Base-by-base conservation (phyloP, 2,329 filamentous ascomycete genomes). In the Lachnellula occidentalis region DNA sequence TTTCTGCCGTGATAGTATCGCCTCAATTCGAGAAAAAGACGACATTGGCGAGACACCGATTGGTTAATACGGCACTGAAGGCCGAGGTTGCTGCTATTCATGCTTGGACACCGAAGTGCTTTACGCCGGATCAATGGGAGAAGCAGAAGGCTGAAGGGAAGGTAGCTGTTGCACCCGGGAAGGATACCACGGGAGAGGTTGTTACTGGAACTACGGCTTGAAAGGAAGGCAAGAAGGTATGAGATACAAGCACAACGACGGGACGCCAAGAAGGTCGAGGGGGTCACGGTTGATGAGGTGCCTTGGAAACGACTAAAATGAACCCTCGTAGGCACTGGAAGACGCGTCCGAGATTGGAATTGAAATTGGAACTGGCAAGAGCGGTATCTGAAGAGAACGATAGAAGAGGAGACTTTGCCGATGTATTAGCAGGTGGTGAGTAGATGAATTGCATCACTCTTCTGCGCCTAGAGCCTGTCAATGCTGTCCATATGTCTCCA, bases 101-200 rank as follows among this genome's bases (percentile, higher is more conserved):
- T 73, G 86, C 86, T 21, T 90, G 86, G 86, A 88, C 86, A 14
- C 83, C 86, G 12, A 88, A 87, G 69, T 89, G 86, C 66, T 83
- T 83, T 70, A 89, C 86, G 19, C 85, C 85, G 0, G 85, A 86
- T 66, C 83, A 90, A 69, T 90, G 86, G 85, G 80, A 86, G 73
- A 82, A 80, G 71, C 76, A 82, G 72, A 78, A 80, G 60, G 68
- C 72, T 24, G 61, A 65, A 39, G 64, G 60, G 15, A 61, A 55
- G 19, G 45, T 53, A 42, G 59, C 48, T 9, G 63, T 64, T 50
- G 65, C 65, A 7, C 64, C 66, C 11, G 67, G 66, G 15, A 68
- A 66, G 50, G 61, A 62, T 48, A 69, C 64, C 6, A 67, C 57
- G n/a, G 65, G 63, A 3, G 66, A 67, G 55, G 58, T 65, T 45